Percentiles rank a stretch among this genome's conserved stretches.
phyloP scores from a whole-genome alignment of 495 filamentous ascomycete genomes.

The Neurospora sp. region DNA sequence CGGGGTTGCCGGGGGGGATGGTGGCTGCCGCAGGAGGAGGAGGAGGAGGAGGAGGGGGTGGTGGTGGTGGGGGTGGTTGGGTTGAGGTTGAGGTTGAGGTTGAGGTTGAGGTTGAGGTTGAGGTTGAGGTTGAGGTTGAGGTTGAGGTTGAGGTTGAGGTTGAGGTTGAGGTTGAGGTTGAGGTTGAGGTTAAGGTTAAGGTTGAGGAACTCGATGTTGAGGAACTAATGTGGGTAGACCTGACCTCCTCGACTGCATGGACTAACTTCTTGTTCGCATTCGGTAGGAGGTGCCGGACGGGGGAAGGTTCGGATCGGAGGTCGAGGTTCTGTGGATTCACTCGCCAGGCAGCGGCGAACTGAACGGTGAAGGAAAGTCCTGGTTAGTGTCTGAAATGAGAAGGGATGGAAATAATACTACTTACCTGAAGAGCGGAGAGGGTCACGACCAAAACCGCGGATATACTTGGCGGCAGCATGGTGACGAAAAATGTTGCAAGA shows the following conservation, averaged over 20 bases:
- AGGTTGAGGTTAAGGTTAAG: no score
- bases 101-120: no score
- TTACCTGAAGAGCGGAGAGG: neutral
- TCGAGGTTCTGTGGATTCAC: neutral
- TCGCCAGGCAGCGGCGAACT: neutral
- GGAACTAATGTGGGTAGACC: neutral
- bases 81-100: no score
- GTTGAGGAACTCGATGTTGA: neutral
- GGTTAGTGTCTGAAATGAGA: neutral
- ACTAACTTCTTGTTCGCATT: neutral
- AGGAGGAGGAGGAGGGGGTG: neutral
- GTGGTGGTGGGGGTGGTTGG: no score
- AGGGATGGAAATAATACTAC: no score
- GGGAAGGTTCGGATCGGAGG: neutral
- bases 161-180: no score
- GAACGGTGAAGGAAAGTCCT: fast-evolving
- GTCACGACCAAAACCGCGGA: neutral
- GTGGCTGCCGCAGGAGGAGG: neutral
- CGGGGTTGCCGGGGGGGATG: neutral
- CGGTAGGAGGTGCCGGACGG: neutral
- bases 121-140: no score
- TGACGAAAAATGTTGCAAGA: neutral
- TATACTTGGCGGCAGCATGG: neutral
- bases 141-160: no score
- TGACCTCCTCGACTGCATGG: neutral